Evolutionary conservation across 2,329 filamentous ascomycete species (phyloP).

Genomic region (Neopestalotiopsis sp.): DNA sequence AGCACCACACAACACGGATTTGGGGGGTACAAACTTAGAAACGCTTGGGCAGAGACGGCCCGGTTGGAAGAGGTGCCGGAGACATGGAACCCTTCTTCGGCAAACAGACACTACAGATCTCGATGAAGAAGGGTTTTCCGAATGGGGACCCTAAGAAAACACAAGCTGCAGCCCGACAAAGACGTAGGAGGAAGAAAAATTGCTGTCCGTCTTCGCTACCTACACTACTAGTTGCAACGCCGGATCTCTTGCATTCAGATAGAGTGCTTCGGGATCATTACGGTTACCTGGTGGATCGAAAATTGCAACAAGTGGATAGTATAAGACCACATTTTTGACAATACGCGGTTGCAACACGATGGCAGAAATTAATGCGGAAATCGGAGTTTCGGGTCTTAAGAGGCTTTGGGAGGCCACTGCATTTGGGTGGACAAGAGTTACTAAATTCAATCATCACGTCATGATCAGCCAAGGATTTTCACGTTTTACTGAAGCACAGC

Average conservation of each 20-base stretch:
- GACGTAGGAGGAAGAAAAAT: too few relatives aligned
- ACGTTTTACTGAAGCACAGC: not conserved
- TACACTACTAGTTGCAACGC: not conserved
- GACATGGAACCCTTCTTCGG: not conserved
- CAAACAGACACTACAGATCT: not conserved
- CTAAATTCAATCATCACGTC: not conserved
- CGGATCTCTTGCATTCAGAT: not conserved
- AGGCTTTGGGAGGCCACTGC: too few relatives aligned
- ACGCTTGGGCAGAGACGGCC: not conserved
- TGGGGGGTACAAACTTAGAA: not conserved
- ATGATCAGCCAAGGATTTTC: not conserved
- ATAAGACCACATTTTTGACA: not conserved
- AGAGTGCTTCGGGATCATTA: slow-evolving; percentile 9
- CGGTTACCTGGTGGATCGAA: not conserved
- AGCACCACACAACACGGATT: not conserved
- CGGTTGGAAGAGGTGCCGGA: not conserved
- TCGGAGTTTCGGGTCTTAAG: not conserved
- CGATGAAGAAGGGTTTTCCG: not conserved
- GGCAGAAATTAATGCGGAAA: slow-evolving; percentile 2
- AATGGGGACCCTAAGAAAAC: not conserved
- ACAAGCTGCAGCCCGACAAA: not conserved
- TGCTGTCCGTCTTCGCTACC: not conserved
- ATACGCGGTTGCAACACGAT: not conserved
- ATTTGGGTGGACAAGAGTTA: too few relatives aligned
- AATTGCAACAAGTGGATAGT: not conserved